phyloP scores from a whole-genome alignment of 805 yeast species.

The Candida stauntonica region DNA sequence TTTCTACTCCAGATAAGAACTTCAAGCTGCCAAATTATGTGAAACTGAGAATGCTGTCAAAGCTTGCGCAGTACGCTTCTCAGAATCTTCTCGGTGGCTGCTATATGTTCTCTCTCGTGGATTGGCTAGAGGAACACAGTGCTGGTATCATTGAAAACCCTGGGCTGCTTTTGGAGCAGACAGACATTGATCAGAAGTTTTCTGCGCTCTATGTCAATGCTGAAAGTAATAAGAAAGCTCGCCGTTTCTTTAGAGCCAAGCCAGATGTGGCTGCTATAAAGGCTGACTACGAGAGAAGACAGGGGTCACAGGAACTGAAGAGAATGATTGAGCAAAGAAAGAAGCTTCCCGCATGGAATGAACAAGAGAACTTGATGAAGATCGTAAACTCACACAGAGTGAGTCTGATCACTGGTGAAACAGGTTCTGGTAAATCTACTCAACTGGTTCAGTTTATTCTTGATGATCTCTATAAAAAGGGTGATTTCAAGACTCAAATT shows the following conservation, averaged over 20 bases:
- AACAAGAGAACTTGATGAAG: constrained; percentile 49
- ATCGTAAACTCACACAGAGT: constrained; percentile 58
- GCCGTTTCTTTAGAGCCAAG: constrained; percentile 19
- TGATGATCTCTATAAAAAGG: constrained; percentile 52
- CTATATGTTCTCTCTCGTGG: constrained; percentile 61
- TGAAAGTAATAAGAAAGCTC: constrained; percentile 4
- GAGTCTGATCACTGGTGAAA: constrained; percentile 87
- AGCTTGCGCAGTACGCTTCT: constrained; percentile 40
- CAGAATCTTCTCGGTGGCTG: constrained; percentile 61
- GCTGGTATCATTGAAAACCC: constrained; percentile 62
- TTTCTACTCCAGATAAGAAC: constrained; percentile 35
- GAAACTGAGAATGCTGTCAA: constrained; percentile 50
- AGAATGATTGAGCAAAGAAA: constrained; percentile 44
- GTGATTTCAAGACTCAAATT: constrained; percentile 49
- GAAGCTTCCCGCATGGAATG: constrained; percentile 81
- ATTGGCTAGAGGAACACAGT: constrained; percentile 71
- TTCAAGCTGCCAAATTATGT: constrained; percentile 66
- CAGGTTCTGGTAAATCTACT: constrained; percentile 96
- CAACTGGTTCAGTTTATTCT: constrained; percentile 88
- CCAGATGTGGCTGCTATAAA: constrained; percentile 33
- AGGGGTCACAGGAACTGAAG: constrained; percentile 32
- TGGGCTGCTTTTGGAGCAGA: constrained; percentile 51
- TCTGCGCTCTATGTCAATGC: constrained; percentile 6
- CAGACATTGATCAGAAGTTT: constrained; percentile 3
- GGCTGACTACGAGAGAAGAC: constrained; percentile 32